A percentile compares a stretch with the other conserved stretches of the same genome.
Conservation (phyloP, 2,329 filamentous ascomycete species). For the Aspergillus fructus region DNA sequence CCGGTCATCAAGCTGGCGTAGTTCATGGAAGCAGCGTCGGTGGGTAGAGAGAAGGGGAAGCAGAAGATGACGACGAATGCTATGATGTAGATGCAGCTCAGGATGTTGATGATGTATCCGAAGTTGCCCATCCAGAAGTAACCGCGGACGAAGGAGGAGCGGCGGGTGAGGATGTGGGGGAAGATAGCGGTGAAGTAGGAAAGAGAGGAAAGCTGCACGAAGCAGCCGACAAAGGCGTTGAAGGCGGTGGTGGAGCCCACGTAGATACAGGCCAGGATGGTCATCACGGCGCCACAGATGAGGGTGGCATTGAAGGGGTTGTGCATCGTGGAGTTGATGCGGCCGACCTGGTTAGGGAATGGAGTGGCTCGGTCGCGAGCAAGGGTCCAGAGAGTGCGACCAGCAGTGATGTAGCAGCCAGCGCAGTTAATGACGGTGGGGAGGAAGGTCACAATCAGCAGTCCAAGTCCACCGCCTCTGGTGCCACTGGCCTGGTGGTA, state of each 20-base stretch:
- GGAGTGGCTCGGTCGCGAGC: conserved; percentile 63
- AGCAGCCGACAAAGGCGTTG: conserved; percentile 58
- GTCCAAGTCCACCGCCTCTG: conserved; percentile 54
- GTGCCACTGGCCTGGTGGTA: conserved; percentile 51
- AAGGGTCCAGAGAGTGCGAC: conserved; percentile 61
- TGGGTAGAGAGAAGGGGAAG: conserved; percentile 53
- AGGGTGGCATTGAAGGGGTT: conserved; percentile 61
- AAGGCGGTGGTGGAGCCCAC: conserved; percentile 57
- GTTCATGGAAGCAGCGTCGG: conserved; percentile 52
- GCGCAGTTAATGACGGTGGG: conserved; percentile 54
- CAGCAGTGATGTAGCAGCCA: conserved; percentile 60
- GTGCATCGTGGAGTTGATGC: conserved; percentile 54
- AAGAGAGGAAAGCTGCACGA: conserved; percentile 56
- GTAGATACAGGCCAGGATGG: conserved; percentile 57
- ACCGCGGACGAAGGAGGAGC: conserved; percentile 53
- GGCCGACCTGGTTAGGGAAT: conserved; percentile 53
- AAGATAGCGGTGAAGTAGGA: conserved; percentile 56
- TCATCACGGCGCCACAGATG: conserved; percentile 53
- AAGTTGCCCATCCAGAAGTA: conserved; percentile 55
- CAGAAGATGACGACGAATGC: conserved; percentile 61
- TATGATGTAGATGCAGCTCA: conserved; percentile 54
- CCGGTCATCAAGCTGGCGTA: conserved; percentile 55
- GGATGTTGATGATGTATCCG: conserved; percentile 52
- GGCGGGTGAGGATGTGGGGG: conserved; percentile 52
- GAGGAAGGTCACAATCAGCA: conserved; percentile 58